A percentile compares a stretch with the other conserved stretches of the same genome.
Conservation (phyloP, 495 filamentous ascomycete genomes). For the Chaetomidium leptoderma region DNA sequence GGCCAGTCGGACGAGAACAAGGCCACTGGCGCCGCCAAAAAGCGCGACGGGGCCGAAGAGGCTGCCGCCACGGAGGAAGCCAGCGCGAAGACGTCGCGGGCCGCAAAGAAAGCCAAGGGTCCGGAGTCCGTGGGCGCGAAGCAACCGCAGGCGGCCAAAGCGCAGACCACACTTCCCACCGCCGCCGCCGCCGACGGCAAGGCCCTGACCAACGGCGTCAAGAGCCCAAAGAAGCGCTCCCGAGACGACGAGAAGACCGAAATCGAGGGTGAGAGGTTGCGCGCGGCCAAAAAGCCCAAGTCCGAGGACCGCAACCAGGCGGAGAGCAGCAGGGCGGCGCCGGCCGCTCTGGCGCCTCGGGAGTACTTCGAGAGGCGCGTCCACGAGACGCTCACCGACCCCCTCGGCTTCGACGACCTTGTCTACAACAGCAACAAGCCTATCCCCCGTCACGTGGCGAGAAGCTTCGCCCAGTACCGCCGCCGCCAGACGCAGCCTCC, state of each 20-base stretch:
- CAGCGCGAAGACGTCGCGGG: background rate
- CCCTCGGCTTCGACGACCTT: conserved; percentile 30
- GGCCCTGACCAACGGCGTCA: background rate
- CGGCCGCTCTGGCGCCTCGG: no score
- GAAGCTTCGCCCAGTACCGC: conserved; percentile 12
- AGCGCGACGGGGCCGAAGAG: background rate
- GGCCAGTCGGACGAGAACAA: background rate
- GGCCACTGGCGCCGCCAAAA: background rate
- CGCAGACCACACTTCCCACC: background rate
- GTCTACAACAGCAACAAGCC: conserved; percentile 21
- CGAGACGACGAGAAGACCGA: conserved; percentile 12
- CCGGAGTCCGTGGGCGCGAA: no score
- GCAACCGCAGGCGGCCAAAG: no score
- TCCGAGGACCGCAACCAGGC: background rate
- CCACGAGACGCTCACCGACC: conserved; percentile 26
- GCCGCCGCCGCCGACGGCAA: background rate
- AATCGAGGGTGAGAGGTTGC: background rate
- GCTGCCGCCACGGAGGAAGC: background rate
- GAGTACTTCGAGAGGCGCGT: conserved; percentile 20
- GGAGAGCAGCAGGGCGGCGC: conserved; percentile 3
- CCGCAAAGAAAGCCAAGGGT: background rate
- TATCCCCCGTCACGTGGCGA: background rate
- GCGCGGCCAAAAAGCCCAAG: background rate
- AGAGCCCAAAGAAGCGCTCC: conserved; percentile 13
- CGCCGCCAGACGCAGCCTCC: background rate